These are phyloP conservation scores for Maudiozyma turicensis DNA, from an alignment of 805 yeast species.

Conservation along the genomic window DNA sequence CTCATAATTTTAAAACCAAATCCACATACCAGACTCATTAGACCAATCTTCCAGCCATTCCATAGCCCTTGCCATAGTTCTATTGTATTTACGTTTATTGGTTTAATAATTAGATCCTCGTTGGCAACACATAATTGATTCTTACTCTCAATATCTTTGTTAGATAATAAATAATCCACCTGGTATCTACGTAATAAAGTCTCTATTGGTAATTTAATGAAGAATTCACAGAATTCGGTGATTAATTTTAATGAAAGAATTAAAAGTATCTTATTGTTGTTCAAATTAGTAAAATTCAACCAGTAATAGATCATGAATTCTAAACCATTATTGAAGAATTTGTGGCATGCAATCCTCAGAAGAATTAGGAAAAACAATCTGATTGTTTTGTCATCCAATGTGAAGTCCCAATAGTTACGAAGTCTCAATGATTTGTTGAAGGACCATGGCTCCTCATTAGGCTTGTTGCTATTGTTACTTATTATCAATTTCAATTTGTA, in stretches of 20 bases:
- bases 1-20: constrained; percentile 66
- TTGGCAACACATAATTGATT: not conserved
- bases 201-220: constrained; percentile 77
- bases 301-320: constrained; percentile 7
- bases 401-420: constrained; percentile 2
- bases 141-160: not conserved
- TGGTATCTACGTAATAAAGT: constrained; percentile 80
- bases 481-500: constrained; percentile 70
- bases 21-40: constrained; percentile 66
- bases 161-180: constrained; percentile 44
- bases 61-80: constrained; percentile 36
- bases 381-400: constrained; percentile 1
- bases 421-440: not conserved
- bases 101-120: constrained; percentile 4
- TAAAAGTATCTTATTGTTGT: constrained; percentile 1
- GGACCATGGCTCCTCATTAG: not conserved
- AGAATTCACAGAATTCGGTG: constrained; percentile 58
- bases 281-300: constrained; percentile 2
- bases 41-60: constrained; percentile 89
- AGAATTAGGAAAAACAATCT: constrained; percentile 1
- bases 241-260: constrained; percentile 39
- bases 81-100: constrained; percentile 2
- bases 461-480: constrained; percentile 26
- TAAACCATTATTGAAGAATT: constrained; percentile 5
- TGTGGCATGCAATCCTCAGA: constrained; percentile 1